phyloP scores from a whole-genome alignment of 2,329 filamentous ascomycete species.

The Phaeophleospora eucalypticola region DNA sequence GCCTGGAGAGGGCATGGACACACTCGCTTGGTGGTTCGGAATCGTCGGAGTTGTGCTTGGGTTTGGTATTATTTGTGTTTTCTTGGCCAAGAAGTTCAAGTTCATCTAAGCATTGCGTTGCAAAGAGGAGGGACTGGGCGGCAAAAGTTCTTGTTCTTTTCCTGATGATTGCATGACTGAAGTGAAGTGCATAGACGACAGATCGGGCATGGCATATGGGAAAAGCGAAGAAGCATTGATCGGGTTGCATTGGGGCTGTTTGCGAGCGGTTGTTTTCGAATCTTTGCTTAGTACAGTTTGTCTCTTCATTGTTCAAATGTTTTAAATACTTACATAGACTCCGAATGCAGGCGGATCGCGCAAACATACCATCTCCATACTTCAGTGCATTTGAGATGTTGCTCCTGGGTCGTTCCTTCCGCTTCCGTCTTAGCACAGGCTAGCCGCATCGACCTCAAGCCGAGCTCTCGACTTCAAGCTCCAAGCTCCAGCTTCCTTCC shows the following conservation, averaged over 20 bases:
- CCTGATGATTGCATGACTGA: neutral
- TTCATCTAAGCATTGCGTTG: constrained; percentile 34
- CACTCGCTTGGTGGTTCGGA: constrained; percentile 56
- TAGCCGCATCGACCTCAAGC: no score
- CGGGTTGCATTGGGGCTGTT: neutral
- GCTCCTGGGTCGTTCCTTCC: no score
- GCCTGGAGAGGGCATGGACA: constrained; percentile 53
- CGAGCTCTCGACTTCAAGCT: no score
- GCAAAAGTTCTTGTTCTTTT: neutral
- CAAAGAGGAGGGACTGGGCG: neutral
- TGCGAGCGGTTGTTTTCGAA: neutral
- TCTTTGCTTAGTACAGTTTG: neutral
- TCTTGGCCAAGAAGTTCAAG: constrained; percentile 41
- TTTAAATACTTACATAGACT: no score
- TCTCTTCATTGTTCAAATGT: no score
- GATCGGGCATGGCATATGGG: neutral
- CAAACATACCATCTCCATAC: no score
- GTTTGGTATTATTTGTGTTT: constrained; percentile 39
- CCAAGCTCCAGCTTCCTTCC: no score
- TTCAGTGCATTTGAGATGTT: no score
- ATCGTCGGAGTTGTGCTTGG: constrained; percentile 54
- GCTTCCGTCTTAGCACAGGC: no score
- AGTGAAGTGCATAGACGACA: neutral
- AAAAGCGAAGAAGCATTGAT: neutral
- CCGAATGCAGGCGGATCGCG: no score